A percentile compares a stretch with the other conserved stretches of the same genome.
phyloP scores from a whole-genome alignment of 1,139 yeast genomes.

The Diutina pseudorugosa region DNA sequence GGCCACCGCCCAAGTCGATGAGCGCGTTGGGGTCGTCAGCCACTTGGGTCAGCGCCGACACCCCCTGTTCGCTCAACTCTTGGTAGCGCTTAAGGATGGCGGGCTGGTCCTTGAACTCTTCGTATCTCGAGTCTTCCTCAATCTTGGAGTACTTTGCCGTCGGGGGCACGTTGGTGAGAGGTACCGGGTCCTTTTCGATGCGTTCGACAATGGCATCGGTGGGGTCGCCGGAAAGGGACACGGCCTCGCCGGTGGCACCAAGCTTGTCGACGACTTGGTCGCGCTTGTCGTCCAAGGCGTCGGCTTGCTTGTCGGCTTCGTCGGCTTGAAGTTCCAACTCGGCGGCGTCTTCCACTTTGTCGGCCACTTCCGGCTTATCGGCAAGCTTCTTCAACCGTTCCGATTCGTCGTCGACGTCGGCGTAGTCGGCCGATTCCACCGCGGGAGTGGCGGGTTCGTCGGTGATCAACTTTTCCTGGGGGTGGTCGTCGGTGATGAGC shows the following conservation, averaged over 20 bases:
- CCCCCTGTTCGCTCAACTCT: neutral
- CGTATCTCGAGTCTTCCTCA: neutral
- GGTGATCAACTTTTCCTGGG: neutral
- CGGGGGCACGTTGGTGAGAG: neutral
- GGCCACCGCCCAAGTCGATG: constrained; percentile 43
- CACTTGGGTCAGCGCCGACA: constrained; percentile 14
- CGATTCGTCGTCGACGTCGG: neutral
- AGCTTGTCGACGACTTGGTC: constrained; percentile 5
- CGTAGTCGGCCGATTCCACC: neutral
- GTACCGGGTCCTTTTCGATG: constrained; percentile 18
- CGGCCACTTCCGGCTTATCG: neutral
- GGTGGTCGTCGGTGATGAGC: neutral
- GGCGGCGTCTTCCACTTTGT: neutral
- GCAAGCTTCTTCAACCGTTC: neutral
- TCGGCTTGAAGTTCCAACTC: constrained; percentile 7
- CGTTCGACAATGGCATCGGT: constrained; percentile 16
- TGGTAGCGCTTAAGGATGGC: neutral
- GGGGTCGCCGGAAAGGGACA: constrained; percentile 8
- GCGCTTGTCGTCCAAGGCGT: constrained; percentile 7
- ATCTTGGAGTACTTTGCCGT: neutral
- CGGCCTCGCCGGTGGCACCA: constrained; percentile 7
- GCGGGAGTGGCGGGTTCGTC: neutral
- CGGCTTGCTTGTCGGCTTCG: constrained; percentile 7
- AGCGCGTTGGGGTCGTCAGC: constrained; percentile 40
- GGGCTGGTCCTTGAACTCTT: constrained; percentile 3